phyloP scores from a whole-genome alignment of 108 stramenopile genomes.

The Pseudonitzschia multiseries region DNA sequence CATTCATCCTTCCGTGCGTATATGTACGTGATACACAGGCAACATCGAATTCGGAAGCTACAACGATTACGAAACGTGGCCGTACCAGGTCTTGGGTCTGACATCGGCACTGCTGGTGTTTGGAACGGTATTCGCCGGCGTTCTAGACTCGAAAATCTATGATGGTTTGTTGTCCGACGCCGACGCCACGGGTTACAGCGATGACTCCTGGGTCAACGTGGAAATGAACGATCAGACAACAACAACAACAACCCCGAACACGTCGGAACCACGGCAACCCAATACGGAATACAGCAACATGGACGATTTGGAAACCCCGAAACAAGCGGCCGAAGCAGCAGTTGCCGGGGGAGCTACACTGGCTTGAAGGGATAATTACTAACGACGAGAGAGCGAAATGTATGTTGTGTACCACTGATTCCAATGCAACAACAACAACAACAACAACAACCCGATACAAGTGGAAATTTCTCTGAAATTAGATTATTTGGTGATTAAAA shows the following conservation, averaged over 20 bases:
- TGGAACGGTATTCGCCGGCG: slow-evolving; percentile 27
- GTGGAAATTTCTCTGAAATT: no score
- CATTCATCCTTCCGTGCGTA: no score
- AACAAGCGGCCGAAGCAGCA: not conserved
- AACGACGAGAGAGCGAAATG: no score
- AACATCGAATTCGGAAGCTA: slow-evolving; percentile 36
- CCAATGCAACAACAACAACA: no score
- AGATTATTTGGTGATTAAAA: no score
- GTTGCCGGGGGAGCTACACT: not conserved
- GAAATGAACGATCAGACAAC: not conserved
- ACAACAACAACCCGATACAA: no score
- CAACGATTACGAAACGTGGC: slow-evolving; percentile 20
- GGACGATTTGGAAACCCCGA: not conserved
- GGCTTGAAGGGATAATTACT: not conserved
- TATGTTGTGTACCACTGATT: no score
- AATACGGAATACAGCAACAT: not conserved
- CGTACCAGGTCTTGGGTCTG: slow-evolving; percentile 48
- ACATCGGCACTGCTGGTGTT: slow-evolving; percentile 27
- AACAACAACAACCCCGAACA: not conserved
- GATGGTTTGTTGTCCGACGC: slow-evolving; percentile 3
- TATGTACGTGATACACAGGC: not conserved
- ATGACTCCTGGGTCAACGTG: not conserved
- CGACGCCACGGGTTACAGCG: not conserved
- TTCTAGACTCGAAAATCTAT: slow-evolving; percentile 20
- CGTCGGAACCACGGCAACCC: not conserved